These are phyloP conservation scores for Serendipita sp. DNA, from an alignment of 768 basidiomycete genomes.

Conservation along the genomic window DNA sequence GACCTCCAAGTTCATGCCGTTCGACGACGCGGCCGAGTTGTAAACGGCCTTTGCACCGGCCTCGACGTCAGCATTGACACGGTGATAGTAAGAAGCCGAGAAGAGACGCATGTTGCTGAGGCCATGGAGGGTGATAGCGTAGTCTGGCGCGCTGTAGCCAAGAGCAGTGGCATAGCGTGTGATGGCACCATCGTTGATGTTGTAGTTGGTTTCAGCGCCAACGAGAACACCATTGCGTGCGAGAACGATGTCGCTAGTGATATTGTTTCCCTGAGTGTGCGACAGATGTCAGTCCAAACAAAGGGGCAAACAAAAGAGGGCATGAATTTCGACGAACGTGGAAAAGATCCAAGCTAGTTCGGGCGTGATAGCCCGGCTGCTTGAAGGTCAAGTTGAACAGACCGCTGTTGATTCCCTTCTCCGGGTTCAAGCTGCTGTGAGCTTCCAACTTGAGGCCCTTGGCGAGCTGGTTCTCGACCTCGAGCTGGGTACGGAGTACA, in stretches of 20 bases:
- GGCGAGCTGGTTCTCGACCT: slow-evolving; percentile 94
- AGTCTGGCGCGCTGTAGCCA: slow-evolving; percentile 93
- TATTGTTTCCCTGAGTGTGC: slow-evolving; percentile 73
- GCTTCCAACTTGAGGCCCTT: slow-evolving; percentile 96
- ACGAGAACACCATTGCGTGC: slow-evolving; percentile 96
- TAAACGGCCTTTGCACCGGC: slow-evolving; percentile 95
- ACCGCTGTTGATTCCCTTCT: slow-evolving; percentile 56
- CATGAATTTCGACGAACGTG: slow-evolving; percentile 39
- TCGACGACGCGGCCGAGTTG: slow-evolving; percentile 78
- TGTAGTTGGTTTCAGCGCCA: slow-evolving; percentile 93
- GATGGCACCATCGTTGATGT: slow-evolving; percentile 84
- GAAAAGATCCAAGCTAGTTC: slow-evolving; percentile 82
- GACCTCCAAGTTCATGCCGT: slow-evolving; percentile 81
- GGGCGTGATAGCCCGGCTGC: slow-evolving; percentile 88
- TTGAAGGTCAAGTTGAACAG: slow-evolving; percentile 79
- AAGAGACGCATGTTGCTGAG: slow-evolving; percentile 90
- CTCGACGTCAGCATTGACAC: slow-evolving; percentile 79
- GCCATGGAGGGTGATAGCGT: slow-evolving; percentile 85
- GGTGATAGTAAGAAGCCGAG: slow-evolving; percentile 96
- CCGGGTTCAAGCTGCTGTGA: slow-evolving; percentile 65
- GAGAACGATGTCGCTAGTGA: slow-evolving; percentile 89
- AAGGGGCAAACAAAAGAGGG: background rate
- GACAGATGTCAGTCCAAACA: slow-evolving; percentile 6
- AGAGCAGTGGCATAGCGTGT: slow-evolving; percentile 82
- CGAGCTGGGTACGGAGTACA: slow-evolving; percentile 76